Evolutionary conservation across 306 rosid genomes (phyloP), one percentile per base, ranked within the genome.

Genomic region (Vigna unguiculata): DNA sequence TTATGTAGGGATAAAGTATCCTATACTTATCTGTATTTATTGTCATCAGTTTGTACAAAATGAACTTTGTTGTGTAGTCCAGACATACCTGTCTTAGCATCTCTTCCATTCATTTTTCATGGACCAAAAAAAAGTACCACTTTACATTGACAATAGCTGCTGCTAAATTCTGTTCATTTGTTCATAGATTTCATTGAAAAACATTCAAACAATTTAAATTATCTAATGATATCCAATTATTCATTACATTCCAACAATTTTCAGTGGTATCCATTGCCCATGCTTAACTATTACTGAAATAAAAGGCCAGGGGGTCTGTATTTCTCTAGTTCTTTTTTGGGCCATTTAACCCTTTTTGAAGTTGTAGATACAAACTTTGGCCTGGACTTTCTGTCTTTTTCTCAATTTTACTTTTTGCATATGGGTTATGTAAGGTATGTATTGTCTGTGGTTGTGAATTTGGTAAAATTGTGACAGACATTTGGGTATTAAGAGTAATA

Each of bases 121-220:
- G 43, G 11, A 38, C 43, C 43, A 38, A 38, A 36, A 7, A 36
- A 36, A 40, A 9, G 14, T 41, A 41, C 14, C 46, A 41, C 46
- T 41, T 41, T 10, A 2, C 14, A 41, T 40, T 40, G 45, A 40
- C 9, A 40, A 40, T 40, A 70, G 20, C 43, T 25, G 5, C 60
- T 77, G 22, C 24, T 11, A 77, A 66, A 53, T 54, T 67, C 19
- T 77, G 45, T 68, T 20, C 68, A 14, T 67, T 17, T 77, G 30
- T 68, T 20, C 68, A 14, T 19, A 5, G 12, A 9, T 67, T 30
- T 28, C 5, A 16, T 28, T 14, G 3, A 45, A 32, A 71, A 46
- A 40, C 34, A 25, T 55, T 68, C 61, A 57, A 46, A 10, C 38
- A n/a, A 7, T 51, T n/a, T 49, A 49, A 49, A 9, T 48, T 49